A percentile compares a stretch with the other conserved stretches of the same genome.
Evolutionary conservation across 2,329 filamentous ascomycete genomes (phyloP).

Genomic region (Berkeleyomyces basicola): DNA sequence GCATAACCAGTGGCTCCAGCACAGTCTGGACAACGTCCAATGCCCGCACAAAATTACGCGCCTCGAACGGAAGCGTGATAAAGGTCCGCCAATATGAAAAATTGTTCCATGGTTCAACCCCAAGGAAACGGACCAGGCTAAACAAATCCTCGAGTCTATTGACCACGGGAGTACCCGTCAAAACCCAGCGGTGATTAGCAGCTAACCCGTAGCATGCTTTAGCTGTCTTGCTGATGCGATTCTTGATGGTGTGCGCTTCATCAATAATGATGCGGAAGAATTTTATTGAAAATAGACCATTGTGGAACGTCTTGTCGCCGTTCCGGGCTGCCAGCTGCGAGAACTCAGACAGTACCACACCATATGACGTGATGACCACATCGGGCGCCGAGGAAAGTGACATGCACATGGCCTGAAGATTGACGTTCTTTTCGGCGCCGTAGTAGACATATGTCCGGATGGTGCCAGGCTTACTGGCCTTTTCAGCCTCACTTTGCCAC

Average conservation of each 20-base stretch:
- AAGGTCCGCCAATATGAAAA: constrained; percentile 99
- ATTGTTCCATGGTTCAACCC: constrained; percentile 95
- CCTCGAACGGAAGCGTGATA: constrained; percentile 93
- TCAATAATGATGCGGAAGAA: constrained; percentile 94
- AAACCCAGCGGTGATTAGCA: constrained; percentile 74
- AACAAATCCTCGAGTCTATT: constrained; percentile 92
- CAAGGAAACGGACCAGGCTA: constrained; percentile 77
- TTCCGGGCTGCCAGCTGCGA: constrained; percentile 23
- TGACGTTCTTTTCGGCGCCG: constrained; percentile 64
- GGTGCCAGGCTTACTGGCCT: constrained; percentile 70
- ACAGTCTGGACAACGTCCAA: constrained; percentile 96
- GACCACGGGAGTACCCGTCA: constrained; percentile 93
- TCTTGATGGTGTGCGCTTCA: constrained; percentile 89
- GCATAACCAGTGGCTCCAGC: constrained; percentile 83
- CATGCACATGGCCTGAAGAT: constrained; percentile 66
- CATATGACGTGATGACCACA: constrained; percentile 88
- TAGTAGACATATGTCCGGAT: constrained; percentile 84
- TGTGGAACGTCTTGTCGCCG: constrained; percentile 48
- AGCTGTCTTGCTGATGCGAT: constrained; percentile 77
- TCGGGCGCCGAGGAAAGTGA: constrained; percentile 68
- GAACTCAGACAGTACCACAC: constrained; percentile 79
- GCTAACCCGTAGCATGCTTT: constrained; percentile 85
- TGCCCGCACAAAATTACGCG: constrained; percentile 81
- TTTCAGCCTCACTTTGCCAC: constrained; percentile 90
- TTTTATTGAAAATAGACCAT: constrained; percentile 74